phyloP scores from a whole-genome alignment of 2,329 filamentous ascomycete genomes.

The Tolypocladium pustulatum region DNA sequence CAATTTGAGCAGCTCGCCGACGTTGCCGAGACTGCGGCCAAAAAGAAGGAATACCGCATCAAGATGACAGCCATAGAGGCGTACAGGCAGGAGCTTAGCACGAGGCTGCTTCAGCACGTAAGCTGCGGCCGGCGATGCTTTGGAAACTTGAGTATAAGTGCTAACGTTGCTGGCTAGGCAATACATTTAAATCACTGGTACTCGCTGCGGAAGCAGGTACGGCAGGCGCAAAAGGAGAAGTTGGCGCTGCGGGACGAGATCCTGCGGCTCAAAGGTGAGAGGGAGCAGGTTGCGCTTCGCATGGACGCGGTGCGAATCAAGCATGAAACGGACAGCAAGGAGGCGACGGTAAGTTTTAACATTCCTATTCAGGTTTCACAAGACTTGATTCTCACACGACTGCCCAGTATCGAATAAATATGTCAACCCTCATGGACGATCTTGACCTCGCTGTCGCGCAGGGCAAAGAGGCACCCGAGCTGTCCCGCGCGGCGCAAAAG shows the following conservation, averaged over 20 bases:
- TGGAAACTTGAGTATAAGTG: background rate
- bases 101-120: conserved; percentile 48
- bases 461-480: conserved; percentile 35
- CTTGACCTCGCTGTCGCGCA: conserved; percentile 47
- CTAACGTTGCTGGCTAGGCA: conserved; percentile 26
- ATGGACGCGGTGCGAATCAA: conserved; percentile 53
- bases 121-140: conserved; percentile 13
- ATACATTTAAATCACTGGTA: conserved; percentile 50
- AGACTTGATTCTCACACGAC: background rate
- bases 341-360: conserved; percentile 34
- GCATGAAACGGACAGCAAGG: conserved; percentile 44
- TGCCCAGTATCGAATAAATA: conserved; percentile 32
- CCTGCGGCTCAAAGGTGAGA: conserved; percentile 45
- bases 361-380: no score
- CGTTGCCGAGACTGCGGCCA: conserved; percentile 30
- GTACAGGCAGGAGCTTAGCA: conserved; percentile 46
- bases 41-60: conserved; percentile 42
- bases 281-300: conserved; percentile 49
- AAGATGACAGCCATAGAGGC: conserved; percentile 47
- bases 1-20: conserved; percentile 31
- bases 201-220: conserved; percentile 45
- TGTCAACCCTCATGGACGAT: conserved; percentile 51
- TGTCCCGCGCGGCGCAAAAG: conserved; percentile 34
- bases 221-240: conserved; percentile 46
- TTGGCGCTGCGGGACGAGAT: conserved; percentile 48